These are phyloP conservation scores for Heliosperma pusillum DNA, from an alignment of 148 eudicot species.

Conservation along the genomic window DNA sequence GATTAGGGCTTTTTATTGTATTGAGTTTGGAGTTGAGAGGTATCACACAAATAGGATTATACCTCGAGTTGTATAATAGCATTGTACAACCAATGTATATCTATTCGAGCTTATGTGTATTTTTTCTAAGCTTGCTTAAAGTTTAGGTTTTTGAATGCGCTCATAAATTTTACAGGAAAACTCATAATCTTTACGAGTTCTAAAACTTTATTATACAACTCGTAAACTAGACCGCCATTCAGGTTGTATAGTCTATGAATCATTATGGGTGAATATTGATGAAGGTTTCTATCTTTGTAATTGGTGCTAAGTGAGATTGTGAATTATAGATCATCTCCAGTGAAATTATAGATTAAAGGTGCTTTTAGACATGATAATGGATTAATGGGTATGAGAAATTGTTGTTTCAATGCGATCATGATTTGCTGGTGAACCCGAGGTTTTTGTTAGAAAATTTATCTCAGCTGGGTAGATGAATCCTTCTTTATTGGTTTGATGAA, in stretches of 20 bases:
- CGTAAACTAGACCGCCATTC: too few species aligned
- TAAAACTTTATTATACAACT: too few species aligned
- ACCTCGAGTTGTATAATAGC: too few species aligned
- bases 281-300: background rate
- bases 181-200: too few species aligned
- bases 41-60: too few species aligned
- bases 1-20: slow-evolving; percentile 12
- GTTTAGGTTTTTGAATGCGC: too few species aligned
- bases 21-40: slow-evolving; percentile 20
- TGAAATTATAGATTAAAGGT: background rate
- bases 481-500: background rate
- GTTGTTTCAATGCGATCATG: background rate
- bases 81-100: too few species aligned
- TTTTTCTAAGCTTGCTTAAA: too few species aligned
- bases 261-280: background rate
- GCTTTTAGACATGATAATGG: background rate
- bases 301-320: background rate
- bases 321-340: background rate
- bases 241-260: too few species aligned
- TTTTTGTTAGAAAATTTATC: background rate
- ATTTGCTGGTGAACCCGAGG: background rate
- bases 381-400: background rate
- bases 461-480: background rate
- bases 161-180: too few species aligned
- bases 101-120: too few species aligned